Evolutionary conservation across 83 land plant genomes (phyloP).

Genomic region (Thuja plicata): DNA sequence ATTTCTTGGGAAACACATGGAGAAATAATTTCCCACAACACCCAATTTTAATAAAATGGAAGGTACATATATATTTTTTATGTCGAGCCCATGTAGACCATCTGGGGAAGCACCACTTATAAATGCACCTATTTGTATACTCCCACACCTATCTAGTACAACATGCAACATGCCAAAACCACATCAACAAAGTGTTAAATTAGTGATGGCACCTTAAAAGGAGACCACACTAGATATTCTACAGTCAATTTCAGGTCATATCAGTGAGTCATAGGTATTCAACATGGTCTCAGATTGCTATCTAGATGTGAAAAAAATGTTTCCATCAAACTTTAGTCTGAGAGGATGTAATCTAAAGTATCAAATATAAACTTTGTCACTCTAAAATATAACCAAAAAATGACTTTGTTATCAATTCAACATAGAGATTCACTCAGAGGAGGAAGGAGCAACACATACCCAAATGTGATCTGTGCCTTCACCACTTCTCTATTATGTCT

Average conservation of each 20-base stretch:
- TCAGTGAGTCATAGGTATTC: too few species aligned
- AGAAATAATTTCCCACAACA: too few species aligned
- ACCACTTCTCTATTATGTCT: constrained; percentile 15
- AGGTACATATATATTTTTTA: constrained; percentile 72
- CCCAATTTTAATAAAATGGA: constrained; percentile 62
- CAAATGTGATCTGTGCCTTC: constrained; percentile 64
- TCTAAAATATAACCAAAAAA: too few species aligned
- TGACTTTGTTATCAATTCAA: not conserved
- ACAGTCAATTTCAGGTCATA: too few species aligned
- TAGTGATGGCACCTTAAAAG: not conserved
- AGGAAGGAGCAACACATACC: constrained; percentile 38
- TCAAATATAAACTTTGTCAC: too few species aligned
- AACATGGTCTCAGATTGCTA: too few species aligned
- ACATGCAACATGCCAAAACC: constrained; percentile 12
- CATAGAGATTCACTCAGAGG: not conserved
- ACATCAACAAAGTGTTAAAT: not conserved
- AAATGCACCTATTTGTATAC: constrained; percentile 80
- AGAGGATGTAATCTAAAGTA: too few species aligned
- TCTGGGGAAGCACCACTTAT: constrained; percentile 86
- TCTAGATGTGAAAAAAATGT: too few species aligned
- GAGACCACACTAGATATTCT: not conserved
- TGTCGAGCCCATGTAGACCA: constrained; percentile 91
- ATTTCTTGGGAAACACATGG: too few species aligned
- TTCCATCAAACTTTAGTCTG: too few species aligned
- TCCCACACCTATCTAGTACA: not conserved